Percentiles rank a stretch among this genome's conserved stretches.
These are phyloP conservation scores for Perkinsus marinus DNA, from an alignment of 169 alveolate species.

Conservation along the genomic window DNA sequence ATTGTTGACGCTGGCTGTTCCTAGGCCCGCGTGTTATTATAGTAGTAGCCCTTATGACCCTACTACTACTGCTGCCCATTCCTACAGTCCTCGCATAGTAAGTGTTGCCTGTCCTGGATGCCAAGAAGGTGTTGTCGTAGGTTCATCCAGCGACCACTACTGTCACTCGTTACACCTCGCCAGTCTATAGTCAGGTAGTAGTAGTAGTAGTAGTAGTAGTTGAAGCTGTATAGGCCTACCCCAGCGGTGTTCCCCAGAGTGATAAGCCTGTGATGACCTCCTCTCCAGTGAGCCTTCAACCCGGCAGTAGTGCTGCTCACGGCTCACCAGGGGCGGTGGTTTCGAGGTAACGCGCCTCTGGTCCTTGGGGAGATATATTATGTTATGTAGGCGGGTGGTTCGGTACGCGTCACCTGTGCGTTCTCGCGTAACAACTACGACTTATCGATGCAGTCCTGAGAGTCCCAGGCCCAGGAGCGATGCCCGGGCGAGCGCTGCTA, in stretches of 20 bases:
- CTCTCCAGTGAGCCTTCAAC: not conserved
- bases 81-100: not conserved
- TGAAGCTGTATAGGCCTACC: not conserved
- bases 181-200: not conserved
- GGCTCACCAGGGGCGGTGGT: not conserved
- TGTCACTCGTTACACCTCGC: not conserved
- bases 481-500: not conserved
- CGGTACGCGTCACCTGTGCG: not conserved
- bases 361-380: not conserved
- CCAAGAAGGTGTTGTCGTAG: not conserved
- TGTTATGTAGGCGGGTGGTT: not conserved
- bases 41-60: not conserved
- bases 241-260: not conserved
- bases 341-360: not conserved
- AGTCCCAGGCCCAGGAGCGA: not conserved
- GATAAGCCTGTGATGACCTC: not conserved
- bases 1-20: not conserved
- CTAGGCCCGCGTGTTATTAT: not conserved
- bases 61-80: not conserved
- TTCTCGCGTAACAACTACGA: not conserved
- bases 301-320: not conserved
- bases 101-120: not conserved
- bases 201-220: not conserved
- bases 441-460: not conserved
- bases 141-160: not conserved